These are phyloP conservation scores for Entophlyctis helioformis DNA, from an alignment of 192 early-diverging fungal species.

Conservation along the genomic window DNA sequence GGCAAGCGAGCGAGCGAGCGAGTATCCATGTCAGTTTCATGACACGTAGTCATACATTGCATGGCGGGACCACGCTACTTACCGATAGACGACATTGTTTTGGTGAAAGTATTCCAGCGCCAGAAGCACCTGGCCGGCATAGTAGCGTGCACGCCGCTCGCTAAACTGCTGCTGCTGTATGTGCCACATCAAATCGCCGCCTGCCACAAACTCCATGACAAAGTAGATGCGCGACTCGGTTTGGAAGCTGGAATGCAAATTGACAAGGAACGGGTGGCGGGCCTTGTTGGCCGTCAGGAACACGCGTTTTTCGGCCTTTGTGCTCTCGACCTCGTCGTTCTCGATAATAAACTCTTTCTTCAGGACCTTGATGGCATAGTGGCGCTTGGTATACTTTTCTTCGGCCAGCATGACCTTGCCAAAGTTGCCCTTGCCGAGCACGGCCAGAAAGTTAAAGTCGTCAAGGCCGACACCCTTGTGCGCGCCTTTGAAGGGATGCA, in stretches of 20 bases:
- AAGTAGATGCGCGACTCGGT: slow-evolving; percentile 91
- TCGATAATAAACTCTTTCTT: slow-evolving; percentile 98
- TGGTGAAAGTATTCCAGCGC: slow-evolving; percentile 95
- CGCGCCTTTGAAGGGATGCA: background rate
- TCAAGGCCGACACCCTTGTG: slow-evolving; percentile 64
- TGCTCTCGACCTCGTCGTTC: slow-evolving; percentile 93
- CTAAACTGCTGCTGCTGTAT: slow-evolving; percentile 87
- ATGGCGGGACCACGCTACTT: background rate
- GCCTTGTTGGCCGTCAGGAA: slow-evolving; percentile 84
- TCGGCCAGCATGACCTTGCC: slow-evolving; percentile 99
- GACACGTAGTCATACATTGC: background rate
- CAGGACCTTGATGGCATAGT: slow-evolving; percentile 95
- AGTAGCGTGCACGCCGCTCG: slow-evolving; percentile 88
- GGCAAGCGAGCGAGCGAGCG: too few species aligned
- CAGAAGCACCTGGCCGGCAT: slow-evolving; percentile 88
- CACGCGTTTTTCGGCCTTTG: slow-evolving; percentile 87
- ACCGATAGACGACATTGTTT: slow-evolving; percentile 81
- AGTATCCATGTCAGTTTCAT: too few species aligned
- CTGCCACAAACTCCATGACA: slow-evolving; percentile 95
- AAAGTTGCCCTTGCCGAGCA: slow-evolving; percentile 97
- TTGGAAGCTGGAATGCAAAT: slow-evolving; percentile 94
- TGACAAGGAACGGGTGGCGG: slow-evolving; percentile 90
- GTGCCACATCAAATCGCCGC: slow-evolving; percentile 98
- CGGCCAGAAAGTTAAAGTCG: slow-evolving; percentile 89
- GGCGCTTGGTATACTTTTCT: slow-evolving; percentile 65